phyloP scores from a whole-genome alignment of 1,284 basidiomycete genomes.

The Fomitopsis schrenkii region DNA sequence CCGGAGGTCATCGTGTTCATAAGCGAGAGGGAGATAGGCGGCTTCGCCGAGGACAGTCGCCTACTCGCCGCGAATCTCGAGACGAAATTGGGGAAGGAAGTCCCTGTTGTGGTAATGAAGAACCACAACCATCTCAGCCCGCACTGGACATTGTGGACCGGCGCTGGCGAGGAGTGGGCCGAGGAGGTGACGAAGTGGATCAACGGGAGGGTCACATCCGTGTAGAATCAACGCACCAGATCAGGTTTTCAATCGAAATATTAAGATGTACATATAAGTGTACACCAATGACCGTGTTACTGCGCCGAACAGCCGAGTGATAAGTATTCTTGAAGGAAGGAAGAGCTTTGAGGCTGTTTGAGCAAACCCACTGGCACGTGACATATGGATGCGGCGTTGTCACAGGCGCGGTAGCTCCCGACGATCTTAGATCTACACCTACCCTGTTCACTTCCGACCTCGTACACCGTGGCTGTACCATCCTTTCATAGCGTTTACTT shows the following conservation, averaged over 20 bases:
- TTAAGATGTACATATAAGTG: no score
- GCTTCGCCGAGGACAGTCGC: constrained; percentile 30
- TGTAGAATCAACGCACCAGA: not conserved
- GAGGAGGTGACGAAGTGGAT: constrained; percentile 43
- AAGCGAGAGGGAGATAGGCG: constrained; percentile 48
- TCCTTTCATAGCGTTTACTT: no score
- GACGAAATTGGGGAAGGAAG: constrained; percentile 22
- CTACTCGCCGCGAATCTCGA: constrained; percentile 35
- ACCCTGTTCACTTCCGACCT: no score
- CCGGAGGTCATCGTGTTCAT: constrained; percentile 45
- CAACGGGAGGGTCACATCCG: constrained; percentile 5
- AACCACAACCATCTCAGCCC: constrained; percentile 64
- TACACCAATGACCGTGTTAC: no score
- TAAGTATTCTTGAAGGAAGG: not conserved
- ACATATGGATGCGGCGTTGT: no score
- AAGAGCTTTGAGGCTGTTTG: no score
- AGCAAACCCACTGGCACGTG: no score
- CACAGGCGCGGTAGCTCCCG: no score
- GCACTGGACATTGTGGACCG: constrained; percentile 44
- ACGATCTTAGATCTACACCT: no score
- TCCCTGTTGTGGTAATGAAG: constrained; percentile 34
- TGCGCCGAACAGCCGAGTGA: no score
- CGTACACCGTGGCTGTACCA: no score
- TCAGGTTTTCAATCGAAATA: not conserved
- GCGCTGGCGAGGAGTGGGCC: constrained; percentile 60